These are phyloP conservation scores for Ceratocystis lukuohia DNA, from an alignment of 2,329 filamentous ascomycete species.

Conservation along the genomic window DNA sequence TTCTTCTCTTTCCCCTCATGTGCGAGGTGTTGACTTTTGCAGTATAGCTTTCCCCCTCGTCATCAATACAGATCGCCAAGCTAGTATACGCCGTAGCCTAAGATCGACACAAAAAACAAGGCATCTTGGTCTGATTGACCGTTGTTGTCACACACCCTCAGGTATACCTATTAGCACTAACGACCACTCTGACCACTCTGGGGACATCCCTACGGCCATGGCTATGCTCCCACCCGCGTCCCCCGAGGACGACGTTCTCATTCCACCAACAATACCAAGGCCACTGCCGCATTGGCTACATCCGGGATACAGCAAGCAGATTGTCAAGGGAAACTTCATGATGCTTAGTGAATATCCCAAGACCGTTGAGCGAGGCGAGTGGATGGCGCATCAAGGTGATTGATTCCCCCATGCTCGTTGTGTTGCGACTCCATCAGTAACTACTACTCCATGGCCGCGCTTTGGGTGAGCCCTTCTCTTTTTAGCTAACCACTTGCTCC, in stretches of 20 bases:
- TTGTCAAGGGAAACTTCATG: slow-evolving; percentile 85
- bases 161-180: not conserved
- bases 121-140: not conserved
- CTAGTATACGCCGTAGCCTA: not conserved
- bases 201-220: slow-evolving; percentile 1
- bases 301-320: slow-evolving; percentile 55
- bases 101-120: not conserved
- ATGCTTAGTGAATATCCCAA: slow-evolving; percentile 72
- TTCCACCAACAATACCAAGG: slow-evolving; percentile 17
- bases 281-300: slow-evolving; percentile 52
- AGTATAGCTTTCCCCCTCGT: not conserved
- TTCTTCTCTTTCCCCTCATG: not conserved
- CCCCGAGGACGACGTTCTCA: slow-evolving; percentile 16
- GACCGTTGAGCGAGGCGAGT: slow-evolving; percentile 73
- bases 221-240: slow-evolving; percentile 13
- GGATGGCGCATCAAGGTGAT: slow-evolving; percentile 72
- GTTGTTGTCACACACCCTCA: no score
- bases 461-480: not conserved
- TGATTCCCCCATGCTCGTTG: not conserved
- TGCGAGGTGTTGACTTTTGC: not conserved
- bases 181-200: not conserved
- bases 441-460: slow-evolving; percentile 23
- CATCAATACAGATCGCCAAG: not conserved
- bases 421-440: not conserved
- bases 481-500: not conserved